Percentiles rank a stretch among this genome's conserved stretches.
Conservation (phyloP, 106 monocot species). For the Acorus gramineus region DNA sequence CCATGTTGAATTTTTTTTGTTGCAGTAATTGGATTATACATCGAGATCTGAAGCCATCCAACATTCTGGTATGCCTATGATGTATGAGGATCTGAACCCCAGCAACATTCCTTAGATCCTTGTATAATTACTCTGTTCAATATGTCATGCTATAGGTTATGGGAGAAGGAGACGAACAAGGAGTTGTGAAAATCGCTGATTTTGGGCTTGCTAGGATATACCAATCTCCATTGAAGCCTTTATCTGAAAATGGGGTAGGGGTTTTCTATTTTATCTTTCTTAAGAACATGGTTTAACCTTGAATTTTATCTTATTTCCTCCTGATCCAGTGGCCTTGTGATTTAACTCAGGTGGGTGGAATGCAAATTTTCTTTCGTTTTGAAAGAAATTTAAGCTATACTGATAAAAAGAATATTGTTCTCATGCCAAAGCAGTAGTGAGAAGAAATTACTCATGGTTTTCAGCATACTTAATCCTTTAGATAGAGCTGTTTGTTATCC, state of each 20-base stretch:
- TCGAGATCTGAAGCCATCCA: conserved; percentile 97
- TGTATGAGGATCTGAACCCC: not conserved
- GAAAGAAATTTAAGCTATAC: no score
- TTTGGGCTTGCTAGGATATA: conserved; percentile 99
- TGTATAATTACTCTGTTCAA: not conserved
- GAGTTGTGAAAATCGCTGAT: conserved; percentile 96
- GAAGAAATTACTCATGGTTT: no score
- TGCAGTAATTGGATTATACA: conserved; percentile 99
- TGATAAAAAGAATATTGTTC: no score
- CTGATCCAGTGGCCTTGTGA: no score
- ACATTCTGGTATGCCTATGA: conserved; percentile 69
- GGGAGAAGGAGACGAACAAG: conserved; percentile 98
- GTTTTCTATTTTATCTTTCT: not conserved
- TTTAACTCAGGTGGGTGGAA: no score
- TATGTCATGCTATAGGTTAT: conserved; percentile 59
- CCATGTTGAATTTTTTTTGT: conserved; percentile 1
- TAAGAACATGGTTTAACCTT: not conserved
- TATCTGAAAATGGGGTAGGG: conserved; percentile 91
- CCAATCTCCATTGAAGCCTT: conserved; percentile 94
- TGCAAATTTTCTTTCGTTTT: no score
- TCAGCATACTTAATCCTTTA: no score
- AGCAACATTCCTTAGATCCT: no score
- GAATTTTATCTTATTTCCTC: no score
- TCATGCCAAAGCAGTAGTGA: no score
- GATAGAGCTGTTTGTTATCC: no score